Percentiles rank a stretch among this genome's conserved stretches.
phyloP scores from a whole-genome alignment of 768 basidiomycete species.

The Phlegmacium glaucopus region DNA sequence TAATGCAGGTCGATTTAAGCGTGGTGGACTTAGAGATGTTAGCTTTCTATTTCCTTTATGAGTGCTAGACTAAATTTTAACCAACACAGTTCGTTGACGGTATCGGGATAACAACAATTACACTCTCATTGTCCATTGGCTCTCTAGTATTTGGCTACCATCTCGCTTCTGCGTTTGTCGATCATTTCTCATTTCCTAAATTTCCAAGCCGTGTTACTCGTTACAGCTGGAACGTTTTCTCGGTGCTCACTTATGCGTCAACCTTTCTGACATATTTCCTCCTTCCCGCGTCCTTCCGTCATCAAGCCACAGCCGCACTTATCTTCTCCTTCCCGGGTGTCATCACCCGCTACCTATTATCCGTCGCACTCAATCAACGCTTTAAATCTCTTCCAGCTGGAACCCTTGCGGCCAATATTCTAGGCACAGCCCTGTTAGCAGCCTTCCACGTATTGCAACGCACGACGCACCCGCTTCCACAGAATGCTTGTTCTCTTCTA shows the following conservation, averaged over 20 bases:
- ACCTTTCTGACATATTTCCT: constrained; percentile 78
- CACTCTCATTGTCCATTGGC: constrained; percentile 71
- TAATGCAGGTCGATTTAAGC: constrained; percentile 52
- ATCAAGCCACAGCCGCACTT: constrained; percentile 81
- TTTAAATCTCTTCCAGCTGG: constrained; percentile 67
- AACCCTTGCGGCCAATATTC: constrained; percentile 69
- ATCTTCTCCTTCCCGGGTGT: constrained; percentile 89
- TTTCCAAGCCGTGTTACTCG: constrained; percentile 42
- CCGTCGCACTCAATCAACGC: constrained; percentile 66
- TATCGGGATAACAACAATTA: constrained; percentile 73
- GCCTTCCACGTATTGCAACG: constrained; percentile 71
- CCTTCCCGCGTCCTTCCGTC: constrained; percentile 64
- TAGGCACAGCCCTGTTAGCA: constrained; percentile 83
- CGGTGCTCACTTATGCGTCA: constrained; percentile 68
- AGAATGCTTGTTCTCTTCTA: constrained; percentile 63
- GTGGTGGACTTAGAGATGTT: constrained; percentile 72
- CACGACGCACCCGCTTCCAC: constrained; percentile 38
- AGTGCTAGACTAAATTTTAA: neutral
- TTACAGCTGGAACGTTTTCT: constrained; percentile 47
- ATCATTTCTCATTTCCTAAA: constrained; percentile 35
- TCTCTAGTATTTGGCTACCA: constrained; percentile 74
- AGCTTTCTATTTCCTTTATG: constrained; percentile 23
- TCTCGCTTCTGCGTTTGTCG: constrained; percentile 40
- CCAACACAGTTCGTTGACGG: constrained; percentile 78
- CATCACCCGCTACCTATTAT: constrained; percentile 77